Conservation (phyloP, 2,329 filamentous ascomycete species). For the Emmonsia crescens region DNA sequence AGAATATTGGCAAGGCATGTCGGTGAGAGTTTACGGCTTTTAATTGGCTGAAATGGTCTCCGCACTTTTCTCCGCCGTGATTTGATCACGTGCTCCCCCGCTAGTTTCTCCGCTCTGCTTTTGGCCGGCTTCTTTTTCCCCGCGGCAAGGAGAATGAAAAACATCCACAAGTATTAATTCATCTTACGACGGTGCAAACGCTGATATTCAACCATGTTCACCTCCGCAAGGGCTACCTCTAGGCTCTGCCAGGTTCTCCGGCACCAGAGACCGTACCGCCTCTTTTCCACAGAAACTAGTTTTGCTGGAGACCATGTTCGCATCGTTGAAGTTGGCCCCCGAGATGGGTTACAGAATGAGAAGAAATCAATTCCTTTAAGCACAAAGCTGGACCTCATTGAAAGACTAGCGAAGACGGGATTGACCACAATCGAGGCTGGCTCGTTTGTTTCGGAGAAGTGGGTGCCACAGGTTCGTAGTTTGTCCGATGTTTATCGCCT, state of each 20-base stretch:
- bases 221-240: conserved; percentile 16
- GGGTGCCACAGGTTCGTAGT: conserved; percentile 39
- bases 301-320: conserved; percentile 39
- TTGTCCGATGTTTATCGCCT: not conserved
- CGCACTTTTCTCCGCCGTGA: too few species aligned
- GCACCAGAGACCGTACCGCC: conserved; percentile 15
- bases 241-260: conserved; percentile 22
- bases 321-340: conserved; percentile 44
- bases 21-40: not conserved
- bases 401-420: conserved; percentile 37
- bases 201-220: conserved; percentile 17
- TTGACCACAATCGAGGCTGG: conserved; percentile 43
- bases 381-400: conserved; percentile 41
- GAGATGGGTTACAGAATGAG: conserved; percentile 46
- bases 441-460: conserved; percentile 44
- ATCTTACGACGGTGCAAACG: not conserved
- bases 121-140: not conserved
- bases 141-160: not conserved
- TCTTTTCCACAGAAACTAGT: conserved; percentile 31
- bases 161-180: not conserved
- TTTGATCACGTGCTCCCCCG: not conserved
- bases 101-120: not conserved
- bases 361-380: conserved; percentile 38
- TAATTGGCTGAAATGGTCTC: not conserved
- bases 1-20: not conserved